Conservation (phyloP, 306 rosid species). For the Fagus crenata region DNA sequence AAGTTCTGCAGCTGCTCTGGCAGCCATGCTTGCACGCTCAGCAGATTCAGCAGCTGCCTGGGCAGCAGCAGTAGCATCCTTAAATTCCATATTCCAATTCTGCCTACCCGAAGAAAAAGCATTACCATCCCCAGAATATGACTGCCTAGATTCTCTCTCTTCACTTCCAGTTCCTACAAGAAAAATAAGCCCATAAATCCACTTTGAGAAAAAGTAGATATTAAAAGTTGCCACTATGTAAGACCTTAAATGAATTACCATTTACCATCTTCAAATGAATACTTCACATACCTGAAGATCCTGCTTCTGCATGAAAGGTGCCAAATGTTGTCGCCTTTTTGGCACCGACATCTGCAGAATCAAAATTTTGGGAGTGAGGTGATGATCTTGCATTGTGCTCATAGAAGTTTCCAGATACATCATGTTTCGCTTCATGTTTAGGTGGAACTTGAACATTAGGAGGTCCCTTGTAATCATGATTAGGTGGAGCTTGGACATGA, state of each 20-base stretch:
- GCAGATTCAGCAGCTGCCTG: conserved; percentile 99
- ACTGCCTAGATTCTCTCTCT: conserved; percentile 37
- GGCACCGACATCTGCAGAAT: conserved; percentile 32
- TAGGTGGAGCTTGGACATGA: conserved; percentile 46
- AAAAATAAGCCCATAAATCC: conserved; percentile 33
- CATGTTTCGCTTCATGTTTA: conserved; percentile 39
- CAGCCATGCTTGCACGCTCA: conserved; percentile 87
- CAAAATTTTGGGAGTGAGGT: conserved; percentile 31
- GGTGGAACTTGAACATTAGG: conserved; percentile 43
- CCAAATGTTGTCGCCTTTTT: conserved; percentile 37
- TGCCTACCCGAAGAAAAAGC: conserved; percentile 39
- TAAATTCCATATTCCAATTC: conserved; percentile 73
- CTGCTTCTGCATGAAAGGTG: conserved; percentile 39
- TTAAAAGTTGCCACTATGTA: not conserved
- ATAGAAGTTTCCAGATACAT: conserved; percentile 30
- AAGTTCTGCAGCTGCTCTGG: conserved; percentile 98
- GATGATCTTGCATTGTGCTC: conserved; percentile 39
- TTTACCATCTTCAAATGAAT: conserved; percentile 7
- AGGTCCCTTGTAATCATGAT: conserved; percentile 47
- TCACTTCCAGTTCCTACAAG: conserved; percentile 44
- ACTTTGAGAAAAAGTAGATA: conserved; percentile 9
- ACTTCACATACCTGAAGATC: conserved; percentile 55
- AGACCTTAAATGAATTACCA: not conserved
- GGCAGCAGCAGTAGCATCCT: conserved; percentile 96
- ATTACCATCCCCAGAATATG: conserved; percentile 47